Conservation (phyloP, 2,329 filamentous ascomycete species). For the Pyrenochaeta sp. region DNA sequence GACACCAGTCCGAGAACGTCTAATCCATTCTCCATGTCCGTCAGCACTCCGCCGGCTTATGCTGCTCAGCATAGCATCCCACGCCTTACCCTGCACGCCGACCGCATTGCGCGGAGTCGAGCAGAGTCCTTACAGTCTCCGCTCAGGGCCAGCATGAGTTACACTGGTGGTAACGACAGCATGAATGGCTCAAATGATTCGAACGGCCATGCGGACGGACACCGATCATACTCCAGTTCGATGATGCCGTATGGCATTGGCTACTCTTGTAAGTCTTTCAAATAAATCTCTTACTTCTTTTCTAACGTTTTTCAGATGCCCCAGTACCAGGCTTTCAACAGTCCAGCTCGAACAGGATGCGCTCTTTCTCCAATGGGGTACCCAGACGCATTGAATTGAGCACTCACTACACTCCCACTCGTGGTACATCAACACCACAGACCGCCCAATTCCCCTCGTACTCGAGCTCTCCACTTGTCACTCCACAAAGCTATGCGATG, state of each 20-base stretch:
- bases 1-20: constrained; percentile 49
- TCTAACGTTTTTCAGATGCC: constrained; percentile 41
- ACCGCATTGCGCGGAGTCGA: constrained; percentile 51
- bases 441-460: constrained; percentile 53
- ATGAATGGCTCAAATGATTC: constrained; percentile 38
- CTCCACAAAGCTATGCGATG: constrained; percentile 47
- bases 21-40: constrained; percentile 51
- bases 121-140: constrained; percentile 56
- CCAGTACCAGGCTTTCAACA: constrained; percentile 52
- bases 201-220: constrained; percentile 31
- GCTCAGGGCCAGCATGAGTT: constrained; percentile 57
- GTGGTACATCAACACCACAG: constrained; percentile 47
- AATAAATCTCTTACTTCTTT: too few species aligned
- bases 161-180: constrained; percentile 43
- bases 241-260: constrained; percentile 52
- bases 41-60: constrained; percentile 43
- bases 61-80: constrained; percentile 51
- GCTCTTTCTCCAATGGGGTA: constrained; percentile 50
- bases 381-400: constrained; percentile 53
- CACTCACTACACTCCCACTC: constrained; percentile 49
- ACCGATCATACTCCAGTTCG: constrained; percentile 41
- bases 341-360: constrained; percentile 48
- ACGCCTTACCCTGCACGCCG: constrained; percentile 54
- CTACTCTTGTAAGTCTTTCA: constrained; percentile 44
- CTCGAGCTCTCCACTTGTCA: constrained; percentile 50